phyloP scores from a whole-genome alignment of 345 rosid species.

The Eucalyptus erythrocorys region DNA sequence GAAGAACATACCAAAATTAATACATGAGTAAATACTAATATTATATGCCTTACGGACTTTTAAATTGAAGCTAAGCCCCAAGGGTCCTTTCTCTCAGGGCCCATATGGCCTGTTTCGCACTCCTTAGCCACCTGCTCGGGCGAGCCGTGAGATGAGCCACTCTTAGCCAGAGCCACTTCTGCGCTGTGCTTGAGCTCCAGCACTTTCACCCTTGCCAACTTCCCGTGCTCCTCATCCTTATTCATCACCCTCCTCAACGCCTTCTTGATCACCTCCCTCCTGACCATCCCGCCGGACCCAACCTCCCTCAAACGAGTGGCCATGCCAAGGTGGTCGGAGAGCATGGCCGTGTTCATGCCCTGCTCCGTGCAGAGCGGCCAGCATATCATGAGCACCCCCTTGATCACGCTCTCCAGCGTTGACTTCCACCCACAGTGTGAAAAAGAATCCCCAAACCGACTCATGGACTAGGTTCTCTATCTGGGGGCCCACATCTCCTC shows the following conservation, averaged over 20 bases:
- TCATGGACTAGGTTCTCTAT: constrained; percentile 37
- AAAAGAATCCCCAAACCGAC: constrained; percentile 50
- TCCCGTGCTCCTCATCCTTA: constrained; percentile 9
- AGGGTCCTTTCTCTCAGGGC: background rate
- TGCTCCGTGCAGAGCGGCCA: constrained; percentile 78
- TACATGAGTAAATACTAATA: too few species aligned
- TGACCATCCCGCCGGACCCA: constrained; percentile 1
- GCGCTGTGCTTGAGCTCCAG: constrained; percentile 17
- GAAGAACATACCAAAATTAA: too few species aligned
- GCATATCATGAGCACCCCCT: constrained; percentile 50
- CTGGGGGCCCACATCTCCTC: constrained; percentile 60
- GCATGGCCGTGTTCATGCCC: constrained; percentile 47
- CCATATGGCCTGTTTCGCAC: background rate
- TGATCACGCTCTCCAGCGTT: constrained; percentile 33
- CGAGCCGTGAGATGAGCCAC: constrained; percentile 27
- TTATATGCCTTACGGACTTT: too few species aligned
- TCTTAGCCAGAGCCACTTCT: constrained; percentile 14
- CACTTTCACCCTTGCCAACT: constrained; percentile 8
- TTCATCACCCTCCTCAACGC: constrained; percentile 28
- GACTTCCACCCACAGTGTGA: constrained; percentile 81
- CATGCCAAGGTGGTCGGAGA: constrained; percentile 24
- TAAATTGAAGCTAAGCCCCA: background rate
- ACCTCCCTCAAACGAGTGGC: constrained; percentile 15
- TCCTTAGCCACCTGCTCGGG: constrained; percentile 12
- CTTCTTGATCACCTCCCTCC: constrained; percentile 27